Evolutionary conservation across 805 yeast species (phyloP).

Genomic region (Ogataea minuta): DNA sequence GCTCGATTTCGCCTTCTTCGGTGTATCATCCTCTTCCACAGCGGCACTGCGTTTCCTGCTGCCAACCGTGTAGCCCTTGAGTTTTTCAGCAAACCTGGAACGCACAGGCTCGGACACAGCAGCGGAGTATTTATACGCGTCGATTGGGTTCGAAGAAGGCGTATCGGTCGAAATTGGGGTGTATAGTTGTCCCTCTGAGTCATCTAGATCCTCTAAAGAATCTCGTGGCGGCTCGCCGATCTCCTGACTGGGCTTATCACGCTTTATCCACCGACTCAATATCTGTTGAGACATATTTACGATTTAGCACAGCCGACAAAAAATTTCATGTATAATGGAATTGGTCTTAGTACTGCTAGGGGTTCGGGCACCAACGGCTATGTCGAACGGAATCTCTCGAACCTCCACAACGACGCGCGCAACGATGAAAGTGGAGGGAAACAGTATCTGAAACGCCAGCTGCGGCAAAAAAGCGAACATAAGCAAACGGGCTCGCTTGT

Average conservation of each 20-base stretch:
- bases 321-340: slow-evolving; percentile 43
- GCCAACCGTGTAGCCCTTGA: slow-evolving; percentile 7
- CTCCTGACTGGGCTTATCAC: slow-evolving; percentile 1
- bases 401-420: slow-evolving; percentile 20
- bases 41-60: slow-evolving; percentile 3
- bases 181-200: background rate
- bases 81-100: slow-evolving; percentile 3
- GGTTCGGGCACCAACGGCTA: slow-evolving; percentile 67
- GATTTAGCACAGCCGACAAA: slow-evolving; percentile 10
- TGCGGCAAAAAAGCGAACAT: slow-evolving; percentile 10
- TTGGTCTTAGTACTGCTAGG: slow-evolving; percentile 54
- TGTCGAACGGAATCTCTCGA: slow-evolving; percentile 46
- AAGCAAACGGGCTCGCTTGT: slow-evolving; percentile 13
- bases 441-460: slow-evolving; percentile 38
- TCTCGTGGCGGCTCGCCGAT: background rate
- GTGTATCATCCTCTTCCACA: slow-evolving; percentile 5
- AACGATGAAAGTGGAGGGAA: slow-evolving; percentile 34
- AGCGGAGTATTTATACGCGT: slow-evolving; percentile 8
- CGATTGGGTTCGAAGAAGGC: slow-evolving; percentile 1
- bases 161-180: background rate
- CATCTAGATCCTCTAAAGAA: background rate
- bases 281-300: slow-evolving; percentile 23
- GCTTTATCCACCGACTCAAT: slow-evolving; percentile 21
- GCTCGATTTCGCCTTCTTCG: slow-evolving; percentile 12
- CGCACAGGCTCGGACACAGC: background rate